These are phyloP conservation scores for Talaromyces thailandensis DNA, from an alignment of 495 filamentous ascomycete species.

Conservation along the genomic window DNA sequence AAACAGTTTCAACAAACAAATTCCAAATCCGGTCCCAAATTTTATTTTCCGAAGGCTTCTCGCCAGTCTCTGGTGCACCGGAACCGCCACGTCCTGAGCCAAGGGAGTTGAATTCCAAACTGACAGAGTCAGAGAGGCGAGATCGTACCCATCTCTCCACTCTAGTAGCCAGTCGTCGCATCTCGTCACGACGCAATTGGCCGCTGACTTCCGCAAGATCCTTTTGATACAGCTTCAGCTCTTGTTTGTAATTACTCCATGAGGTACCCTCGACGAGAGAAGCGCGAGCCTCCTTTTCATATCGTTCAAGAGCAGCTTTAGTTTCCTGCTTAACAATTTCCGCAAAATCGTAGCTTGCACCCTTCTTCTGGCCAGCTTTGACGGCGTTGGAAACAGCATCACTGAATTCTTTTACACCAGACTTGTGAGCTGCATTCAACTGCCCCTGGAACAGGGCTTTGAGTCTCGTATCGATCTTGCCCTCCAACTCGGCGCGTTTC, in stretches of 20 bases:
- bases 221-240: constrained; percentile 55
- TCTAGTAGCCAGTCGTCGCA: constrained; percentile 81
- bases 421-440: constrained; percentile 78
- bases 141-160: constrained; percentile 90
- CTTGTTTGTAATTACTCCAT: constrained; percentile 69
- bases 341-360: constrained; percentile 83
- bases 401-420: constrained; percentile 77
- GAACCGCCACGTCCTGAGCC: constrained; percentile 75
- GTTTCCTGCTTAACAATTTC: constrained; percentile 85
- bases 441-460: constrained; percentile 85
- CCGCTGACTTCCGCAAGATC: constrained; percentile 81
- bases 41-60: constrained; percentile 68
- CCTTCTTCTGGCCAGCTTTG: constrained; percentile 85
- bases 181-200: constrained; percentile 81
- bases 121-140: constrained; percentile 76
- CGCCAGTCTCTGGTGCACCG: constrained; percentile 68
- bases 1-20: constrained; percentile 74
- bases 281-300: constrained; percentile 65
- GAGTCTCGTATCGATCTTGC: constrained; percentile 75
- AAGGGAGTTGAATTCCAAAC: constrained; percentile 89
- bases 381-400: constrained; percentile 77
- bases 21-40: constrained; percentile 97
- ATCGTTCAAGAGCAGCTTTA: constrained; percentile 60
- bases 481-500: constrained; percentile 77
- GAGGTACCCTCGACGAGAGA: constrained; percentile 65